Percentiles rank a stretch among this genome's conserved stretches.
phyloP scores from a whole-genome alignment of 495 filamentous ascomycete genomes.

The Glutinoglossum americanum region DNA sequence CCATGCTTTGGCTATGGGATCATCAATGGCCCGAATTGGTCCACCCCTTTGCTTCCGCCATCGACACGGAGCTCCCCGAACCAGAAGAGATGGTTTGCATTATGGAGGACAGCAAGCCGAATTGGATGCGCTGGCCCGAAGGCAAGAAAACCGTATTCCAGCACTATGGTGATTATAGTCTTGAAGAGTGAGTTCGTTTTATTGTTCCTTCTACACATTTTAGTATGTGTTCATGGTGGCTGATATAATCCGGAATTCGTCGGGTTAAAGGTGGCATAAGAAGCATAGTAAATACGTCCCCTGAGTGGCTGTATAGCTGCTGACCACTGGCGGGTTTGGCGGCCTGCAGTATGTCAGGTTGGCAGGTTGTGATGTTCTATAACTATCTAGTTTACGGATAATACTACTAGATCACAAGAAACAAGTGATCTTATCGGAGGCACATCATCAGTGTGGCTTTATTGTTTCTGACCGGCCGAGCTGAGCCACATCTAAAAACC shows the following conservation, averaged over 20 bases:
- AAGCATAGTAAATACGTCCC: neutral
- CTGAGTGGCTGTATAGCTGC: neutral
- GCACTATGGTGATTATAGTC: conserved; percentile 12
- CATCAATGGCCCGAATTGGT: conserved; percentile 31
- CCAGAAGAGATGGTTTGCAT: conserved; percentile 33
- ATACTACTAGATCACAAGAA: no score
- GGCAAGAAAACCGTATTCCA: neutral
- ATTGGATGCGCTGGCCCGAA: conserved; percentile 26
- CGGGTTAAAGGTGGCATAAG: neutral
- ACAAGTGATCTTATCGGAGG: no score
- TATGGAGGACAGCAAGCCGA: conserved; percentile 25
- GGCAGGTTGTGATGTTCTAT: no score
- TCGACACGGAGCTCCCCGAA: conserved; percentile 29
- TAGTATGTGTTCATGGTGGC: no score
- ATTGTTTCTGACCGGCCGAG: no score
- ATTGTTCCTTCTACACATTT: no score
- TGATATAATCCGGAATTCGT: no score
- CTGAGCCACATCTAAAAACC: no score
- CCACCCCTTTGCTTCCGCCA: conserved; percentile 34
- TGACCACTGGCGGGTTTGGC: neutral
- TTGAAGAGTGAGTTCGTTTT: conserved; percentile 18
- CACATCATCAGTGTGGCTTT: no score
- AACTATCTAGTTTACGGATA: no score
- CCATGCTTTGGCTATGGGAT: conserved; percentile 30
- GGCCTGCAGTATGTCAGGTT: no score